A percentile compares a stretch with the other conserved stretches of the same genome.
phyloP scores from a whole-genome alignment of 129 eudicot genomes.

The Chrysanthemum seticuspe region DNA sequence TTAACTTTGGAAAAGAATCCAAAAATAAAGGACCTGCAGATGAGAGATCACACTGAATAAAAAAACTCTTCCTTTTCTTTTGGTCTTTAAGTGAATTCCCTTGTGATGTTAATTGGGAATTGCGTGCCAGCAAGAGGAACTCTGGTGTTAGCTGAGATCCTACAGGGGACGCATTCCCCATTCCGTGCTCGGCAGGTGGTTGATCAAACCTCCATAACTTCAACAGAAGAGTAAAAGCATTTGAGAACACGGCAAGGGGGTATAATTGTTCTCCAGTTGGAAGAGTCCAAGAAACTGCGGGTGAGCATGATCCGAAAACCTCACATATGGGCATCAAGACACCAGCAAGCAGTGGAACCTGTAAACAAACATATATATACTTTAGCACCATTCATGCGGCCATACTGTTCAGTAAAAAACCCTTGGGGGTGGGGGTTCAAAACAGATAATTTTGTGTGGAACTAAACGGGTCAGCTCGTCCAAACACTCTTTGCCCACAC shows the following conservation, averaged over 20 bases:
- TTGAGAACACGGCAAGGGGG: conserved; percentile 82
- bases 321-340: conserved; percentile 96
- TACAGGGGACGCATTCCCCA: conserved; percentile 70
- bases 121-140: conserved; percentile 70
- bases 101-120: conserved; percentile 64
- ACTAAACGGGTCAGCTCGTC: no score
- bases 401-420: no score
- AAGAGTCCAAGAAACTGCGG: conserved; percentile 68
- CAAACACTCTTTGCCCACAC: neutral
- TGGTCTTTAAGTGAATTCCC: conserved; percentile 39
- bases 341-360: conserved; percentile 95
- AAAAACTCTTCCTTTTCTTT: conserved; percentile 37
- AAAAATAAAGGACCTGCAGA: conserved; percentile 61
- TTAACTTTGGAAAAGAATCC: conserved; percentile 84
- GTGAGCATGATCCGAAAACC: conserved; percentile 86
- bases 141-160: conserved; percentile 87
- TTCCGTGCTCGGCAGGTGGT: conserved; percentile 68
- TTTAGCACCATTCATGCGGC: neutral
- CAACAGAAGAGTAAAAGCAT: conserved; percentile 82
- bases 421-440: no score
- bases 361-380: conserved; percentile 19
- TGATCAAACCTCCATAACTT: conserved; percentile 94
- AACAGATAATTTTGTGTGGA: no score
- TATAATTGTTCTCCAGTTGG: conserved; percentile 65
- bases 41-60: conserved; percentile 33